A percentile compares a stretch with the other conserved stretches of the same genome.
Conservation (phyloP, 768 basidiomycete species). For the Rhizopogon sp. region DNA sequence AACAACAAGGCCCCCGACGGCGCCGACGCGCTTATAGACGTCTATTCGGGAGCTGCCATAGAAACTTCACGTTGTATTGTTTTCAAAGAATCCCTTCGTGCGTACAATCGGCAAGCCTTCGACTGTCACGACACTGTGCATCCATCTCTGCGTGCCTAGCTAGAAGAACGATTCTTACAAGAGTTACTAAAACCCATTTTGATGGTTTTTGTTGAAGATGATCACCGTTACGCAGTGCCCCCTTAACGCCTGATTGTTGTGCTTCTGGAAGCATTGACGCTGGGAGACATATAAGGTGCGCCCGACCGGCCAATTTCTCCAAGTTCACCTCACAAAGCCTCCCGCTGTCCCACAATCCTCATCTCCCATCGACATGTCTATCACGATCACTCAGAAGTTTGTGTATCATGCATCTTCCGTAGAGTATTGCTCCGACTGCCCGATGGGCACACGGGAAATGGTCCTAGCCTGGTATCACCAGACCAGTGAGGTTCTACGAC, state of each 20-base stretch:
- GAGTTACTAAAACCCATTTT: background rate
- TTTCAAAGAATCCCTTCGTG: background rate
- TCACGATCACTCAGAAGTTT: conserved; percentile 1
- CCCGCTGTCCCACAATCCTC: background rate
- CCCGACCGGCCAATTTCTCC: background rate
- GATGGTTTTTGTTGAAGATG: background rate
- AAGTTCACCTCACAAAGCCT: background rate
- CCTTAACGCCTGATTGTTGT: background rate
- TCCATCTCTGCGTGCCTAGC: background rate
- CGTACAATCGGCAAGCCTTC: background rate
- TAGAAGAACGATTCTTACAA: background rate
- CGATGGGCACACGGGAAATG: background rate
- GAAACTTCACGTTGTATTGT: background rate
- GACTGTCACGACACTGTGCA: background rate
- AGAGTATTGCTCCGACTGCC: background rate
- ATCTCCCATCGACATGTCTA: background rate
- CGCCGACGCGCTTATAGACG: background rate
- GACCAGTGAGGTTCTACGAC: background rate
- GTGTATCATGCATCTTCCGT: background rate
- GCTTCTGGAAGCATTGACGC: background rate
- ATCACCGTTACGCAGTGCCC: background rate
- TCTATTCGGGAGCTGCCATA: background rate
- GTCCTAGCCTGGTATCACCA: background rate
- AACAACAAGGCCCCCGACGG: background rate
- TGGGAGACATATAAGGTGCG: background rate